Conservation (phyloP, 306 rosid species). For the Comarum palustre region DNA sequence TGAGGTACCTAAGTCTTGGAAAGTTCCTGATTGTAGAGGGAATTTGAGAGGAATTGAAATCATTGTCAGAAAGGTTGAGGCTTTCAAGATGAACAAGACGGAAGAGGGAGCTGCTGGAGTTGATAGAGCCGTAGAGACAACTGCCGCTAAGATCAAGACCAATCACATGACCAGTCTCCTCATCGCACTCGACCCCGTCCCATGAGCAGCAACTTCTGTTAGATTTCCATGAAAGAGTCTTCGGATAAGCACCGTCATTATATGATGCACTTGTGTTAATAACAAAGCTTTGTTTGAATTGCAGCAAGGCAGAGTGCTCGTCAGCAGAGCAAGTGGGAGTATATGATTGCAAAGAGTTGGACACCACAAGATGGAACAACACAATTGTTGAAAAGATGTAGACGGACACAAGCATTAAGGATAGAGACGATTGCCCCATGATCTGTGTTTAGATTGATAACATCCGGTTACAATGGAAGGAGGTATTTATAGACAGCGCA, state of each 20-base stretch:
- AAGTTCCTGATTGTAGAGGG: not conserved
- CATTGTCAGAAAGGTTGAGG: not conserved
- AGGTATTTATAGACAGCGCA: too few species aligned
- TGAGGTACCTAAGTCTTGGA: not conserved
- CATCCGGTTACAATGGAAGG: too few species aligned
- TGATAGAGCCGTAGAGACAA: constrained; percentile 9
- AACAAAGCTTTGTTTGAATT: constrained; percentile 19
- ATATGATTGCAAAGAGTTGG: not conserved
- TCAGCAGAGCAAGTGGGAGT: constrained; percentile 3
- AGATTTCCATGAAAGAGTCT: constrained; percentile 3
- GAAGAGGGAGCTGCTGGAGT: not conserved
- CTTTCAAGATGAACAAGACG: not conserved
- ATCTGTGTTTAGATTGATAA: not conserved
- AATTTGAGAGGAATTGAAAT: constrained; percentile 14
- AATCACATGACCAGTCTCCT: not conserved
- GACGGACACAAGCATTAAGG: not conserved
- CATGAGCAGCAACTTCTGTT: constrained; percentile 20
- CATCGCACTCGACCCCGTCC: constrained; percentile 17
- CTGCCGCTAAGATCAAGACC: constrained; percentile 14
- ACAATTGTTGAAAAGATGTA: not conserved
- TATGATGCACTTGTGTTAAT: not conserved
- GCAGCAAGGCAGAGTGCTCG: not conserved
- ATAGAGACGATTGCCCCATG: not conserved
- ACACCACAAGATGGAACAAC: not conserved
- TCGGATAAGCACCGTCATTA: not conserved